Base-by-base conservation (phyloP, 2,329 filamentous ascomycete species). In the Cercospora berteroae region DNA sequence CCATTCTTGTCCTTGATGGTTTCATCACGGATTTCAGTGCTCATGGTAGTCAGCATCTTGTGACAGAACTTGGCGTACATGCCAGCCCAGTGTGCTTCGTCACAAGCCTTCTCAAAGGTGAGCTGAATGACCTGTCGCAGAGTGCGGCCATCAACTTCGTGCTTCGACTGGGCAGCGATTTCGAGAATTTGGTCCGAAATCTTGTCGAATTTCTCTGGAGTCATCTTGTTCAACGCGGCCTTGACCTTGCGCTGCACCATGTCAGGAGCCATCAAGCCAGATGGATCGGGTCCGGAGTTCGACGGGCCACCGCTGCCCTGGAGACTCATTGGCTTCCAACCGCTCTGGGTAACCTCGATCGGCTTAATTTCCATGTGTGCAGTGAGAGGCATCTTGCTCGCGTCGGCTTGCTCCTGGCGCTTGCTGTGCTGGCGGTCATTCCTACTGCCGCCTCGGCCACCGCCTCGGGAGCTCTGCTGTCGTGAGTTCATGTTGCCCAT, bases 61-160 rank as follows among this genome's bases (percentile, higher is more conserved):
- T 94, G 94, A 84, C 93, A 97, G 87, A 99, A 99, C 81, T 94
- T 95, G 78, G 95, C 95, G 78, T 99, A 99, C 92, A 98, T 98
- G 20, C 92, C 92, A 64, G 94, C 94, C 94, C 95, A 99, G 83
- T 98, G 94, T 74, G 94, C 92, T 81, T 99, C 95, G 77, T 99
- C 95, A 31, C 94, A 97, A 71, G 95, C 95, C 85, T 99, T 99
- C 84, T 99, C 95, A 75, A 99, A 99, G 1, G 94, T 97, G 69
- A 99, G 91, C 81, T 98, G 94, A 77, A 99, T 99, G 77, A 99
- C 94, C 81, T 99, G 95, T 75, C 95, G 91, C 60, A 99, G 86
- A 7, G 95, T 98, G 67, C 94, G 92, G 55, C 95, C 95, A 76
- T 99, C 95, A 23, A 88, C 87, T 82, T 99, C 95, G 74, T 96